Evolutionary conservation across 108 stramenopile genomes (phyloP).

Genomic region (Cyclotella kingstonii): DNA sequence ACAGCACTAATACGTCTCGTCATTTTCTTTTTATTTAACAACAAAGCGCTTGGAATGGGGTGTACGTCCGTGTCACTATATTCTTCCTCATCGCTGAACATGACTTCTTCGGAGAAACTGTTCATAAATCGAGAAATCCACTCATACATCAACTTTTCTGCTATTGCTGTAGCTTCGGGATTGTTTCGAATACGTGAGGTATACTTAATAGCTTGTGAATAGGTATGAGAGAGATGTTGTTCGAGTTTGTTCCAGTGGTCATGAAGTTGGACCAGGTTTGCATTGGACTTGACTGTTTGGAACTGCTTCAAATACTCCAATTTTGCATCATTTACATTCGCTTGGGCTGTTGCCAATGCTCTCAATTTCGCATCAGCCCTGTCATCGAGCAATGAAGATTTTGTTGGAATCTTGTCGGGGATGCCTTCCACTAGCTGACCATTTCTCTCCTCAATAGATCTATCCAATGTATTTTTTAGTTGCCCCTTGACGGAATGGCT

Average conservation of each 20-base stretch:
- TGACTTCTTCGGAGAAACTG: not conserved
- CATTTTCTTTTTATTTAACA: constrained; percentile 27
- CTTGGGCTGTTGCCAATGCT: constrained; percentile 19
- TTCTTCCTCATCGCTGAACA: constrained; percentile 9
- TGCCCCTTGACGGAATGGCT: too few species aligned
- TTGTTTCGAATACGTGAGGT: constrained; percentile 29
- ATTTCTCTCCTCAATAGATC: too few species aligned
- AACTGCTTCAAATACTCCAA: not conserved
- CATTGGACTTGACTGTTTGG: not conserved
- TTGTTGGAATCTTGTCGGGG: too few species aligned
- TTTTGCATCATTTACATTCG: constrained; percentile 13
- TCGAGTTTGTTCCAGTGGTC: constrained; percentile 22
- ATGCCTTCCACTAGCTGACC: too few species aligned
- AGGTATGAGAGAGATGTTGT: constrained; percentile 20
- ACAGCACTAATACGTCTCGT: constrained; percentile 12
- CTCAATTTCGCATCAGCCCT: constrained; percentile 27
- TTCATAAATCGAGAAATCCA: constrained; percentile 30
- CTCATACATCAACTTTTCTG: constrained; percentile 37
- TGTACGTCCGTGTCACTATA: not conserved
- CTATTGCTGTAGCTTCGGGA: constrained; percentile 22
- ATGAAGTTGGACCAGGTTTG: constrained; percentile 12
- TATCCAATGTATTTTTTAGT: too few species aligned
- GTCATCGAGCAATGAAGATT: constrained; percentile 14
- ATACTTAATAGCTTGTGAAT: constrained; percentile 47
- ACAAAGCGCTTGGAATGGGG: not conserved